Base-by-base conservation (phyloP, 345 rosid species). In the Schrenkiella parvula region DNA sequence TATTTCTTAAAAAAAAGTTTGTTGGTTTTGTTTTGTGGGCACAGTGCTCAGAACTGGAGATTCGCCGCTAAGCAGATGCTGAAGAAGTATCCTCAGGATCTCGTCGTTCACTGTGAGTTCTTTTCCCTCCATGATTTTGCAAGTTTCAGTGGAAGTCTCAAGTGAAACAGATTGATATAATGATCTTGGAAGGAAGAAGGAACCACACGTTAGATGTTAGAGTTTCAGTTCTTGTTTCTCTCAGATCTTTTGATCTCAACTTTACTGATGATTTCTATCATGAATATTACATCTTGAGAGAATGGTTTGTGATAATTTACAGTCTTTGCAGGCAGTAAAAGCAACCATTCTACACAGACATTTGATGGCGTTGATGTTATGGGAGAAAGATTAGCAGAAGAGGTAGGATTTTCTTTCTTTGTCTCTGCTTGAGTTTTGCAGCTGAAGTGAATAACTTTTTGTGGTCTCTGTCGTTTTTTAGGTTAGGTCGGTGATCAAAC, bases 361-460 rank as follows among this genome's bases (percentile, higher is more conserved):
- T 84, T 90, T 79, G 86, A 81, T 79, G 98, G 98, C 28, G 93
- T 93, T 62, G 96, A 90, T 82, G 83, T 84, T 67, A 90, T 89
- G 97, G 98, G 98, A 63, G 81, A 81, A 11, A 86, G 97, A 76
- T 78, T 93, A 81, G 97, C 98, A 12, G 80, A 86, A 70, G 97
- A 93, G 91, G 98, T 87, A 62, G 9, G 21, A 73, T 28, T 9
- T 58, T 25, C 35, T 65, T 29, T 66, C 35, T 67, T 72, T 52
- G 17, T 61, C 55, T 43, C 26, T 56, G 48, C 71, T 51, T 65
- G 21, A 44, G 34, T 66, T 31, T 74, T 58, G n/a, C 25, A 39
- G 55, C 29, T 67, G 12, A 67, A 58, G 47, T 59, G n/a, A 32
- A 23, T n/a, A 43, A 3, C 2, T 10, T 3, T 12, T 12, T 5